Base-by-base conservation (phyloP, 2,329 filamentous ascomycete species). In the Pyrenophora tritici-repentis region DNA sequence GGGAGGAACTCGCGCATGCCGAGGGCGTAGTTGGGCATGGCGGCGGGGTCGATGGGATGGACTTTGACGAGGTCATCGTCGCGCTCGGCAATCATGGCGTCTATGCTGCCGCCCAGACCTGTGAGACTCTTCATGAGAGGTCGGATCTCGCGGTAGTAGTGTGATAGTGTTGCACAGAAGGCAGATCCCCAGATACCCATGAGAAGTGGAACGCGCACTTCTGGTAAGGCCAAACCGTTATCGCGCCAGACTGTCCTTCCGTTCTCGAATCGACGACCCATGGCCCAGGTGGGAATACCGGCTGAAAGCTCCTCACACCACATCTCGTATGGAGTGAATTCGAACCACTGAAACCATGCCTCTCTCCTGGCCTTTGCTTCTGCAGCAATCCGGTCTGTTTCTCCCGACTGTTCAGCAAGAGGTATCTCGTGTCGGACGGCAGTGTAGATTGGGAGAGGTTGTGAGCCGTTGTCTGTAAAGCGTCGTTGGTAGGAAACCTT, bases 331-430 rank as follows among this genome's bases (percentile, higher is more conserved):
- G 93, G 93, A 0, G 91, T 95, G 65, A 75, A 75, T 67, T 99
- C 94, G 62, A 94, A 97, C 93, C 94, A 97, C 65, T 99, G 93
- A 65, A 97, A 99, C 90, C 92, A 97, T 2, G 91, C 82, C 66
- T 95, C 88, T 53, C 81, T 75, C 47, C 74, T 75, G 3, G 81
- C 79, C 50, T 79, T 76, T 32, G 73, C 77, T 53, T 79, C 76
- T 2, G 64, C 54, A 65, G 71, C 54, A 72, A 66, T 65, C 46
- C 57, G 63, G 42, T 65, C 72, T 42, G 55, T 73, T 54, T 52
- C 73, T 55, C 53, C 65, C 1, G 74, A 66, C 36, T 76, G 75
- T 37, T 81, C 81, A 6, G 85, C 72, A 6, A 86, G 77, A 0
- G 93, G 94, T 18, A 99, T 97, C 72, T 99, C 94, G 67, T 99